These are phyloP conservation scores for Babesia bigemina DNA, from an alignment of 169 alveolate species.

Conservation along the genomic window DNA sequence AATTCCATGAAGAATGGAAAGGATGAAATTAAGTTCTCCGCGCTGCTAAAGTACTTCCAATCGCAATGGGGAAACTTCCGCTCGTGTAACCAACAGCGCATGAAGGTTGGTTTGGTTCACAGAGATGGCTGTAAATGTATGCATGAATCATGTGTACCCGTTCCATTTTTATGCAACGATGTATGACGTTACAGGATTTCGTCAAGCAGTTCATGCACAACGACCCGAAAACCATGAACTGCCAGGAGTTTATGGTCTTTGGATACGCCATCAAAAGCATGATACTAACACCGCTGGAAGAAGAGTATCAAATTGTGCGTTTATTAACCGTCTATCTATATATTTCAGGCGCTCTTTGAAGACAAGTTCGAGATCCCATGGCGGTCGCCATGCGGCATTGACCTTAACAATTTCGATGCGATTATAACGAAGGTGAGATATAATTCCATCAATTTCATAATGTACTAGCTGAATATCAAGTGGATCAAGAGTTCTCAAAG, in stretches of 20 bases:
- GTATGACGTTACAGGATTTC: constrained; percentile 35
- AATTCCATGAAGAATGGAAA: constrained; percentile 9
- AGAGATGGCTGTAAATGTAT: neutral
- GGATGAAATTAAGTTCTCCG: neutral
- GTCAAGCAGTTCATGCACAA: constrained; percentile 43
- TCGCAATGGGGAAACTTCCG: constrained; percentile 8
- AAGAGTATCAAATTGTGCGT: constrained; percentile 29
- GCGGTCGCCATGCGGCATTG: constrained; percentile 61
- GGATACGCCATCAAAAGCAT: constrained; percentile 49
- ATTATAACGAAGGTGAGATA: constrained; percentile 31
- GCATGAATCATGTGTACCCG: too few species aligned
- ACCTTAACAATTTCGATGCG: constrained; percentile 37
- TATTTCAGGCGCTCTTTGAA: constrained; percentile 42
- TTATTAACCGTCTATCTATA: neutral
- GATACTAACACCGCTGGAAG: constrained; percentile 49
- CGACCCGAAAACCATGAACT: constrained; percentile 28
- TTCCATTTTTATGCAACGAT: neutral
- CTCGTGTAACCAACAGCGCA: neutral
- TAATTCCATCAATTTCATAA: neutral
- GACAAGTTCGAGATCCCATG: constrained; percentile 61
- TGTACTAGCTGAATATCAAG: constrained; percentile 50
- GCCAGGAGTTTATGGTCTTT: constrained; percentile 60
- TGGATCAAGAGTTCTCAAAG: constrained; percentile 58
- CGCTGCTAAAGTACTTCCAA: constrained; percentile 13
- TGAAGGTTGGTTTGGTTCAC: constrained; percentile 11